These are phyloP conservation scores for Sordariomycetes sp. DNA, from an alignment of 2,329 filamentous ascomycete species.

Conservation along the genomic window DNA sequence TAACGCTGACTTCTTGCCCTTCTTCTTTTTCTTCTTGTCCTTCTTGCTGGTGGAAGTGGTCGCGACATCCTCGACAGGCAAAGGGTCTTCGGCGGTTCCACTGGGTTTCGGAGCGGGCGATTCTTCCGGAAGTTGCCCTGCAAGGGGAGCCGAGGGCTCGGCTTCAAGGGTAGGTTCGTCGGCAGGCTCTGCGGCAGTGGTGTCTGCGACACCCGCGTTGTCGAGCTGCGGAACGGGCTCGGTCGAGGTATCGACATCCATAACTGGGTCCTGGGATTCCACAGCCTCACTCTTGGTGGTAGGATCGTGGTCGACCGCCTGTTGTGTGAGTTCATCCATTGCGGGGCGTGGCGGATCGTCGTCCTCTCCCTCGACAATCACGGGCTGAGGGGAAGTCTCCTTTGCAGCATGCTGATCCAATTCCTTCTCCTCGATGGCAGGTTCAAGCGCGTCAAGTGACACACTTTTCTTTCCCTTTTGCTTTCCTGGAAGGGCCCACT, in stretches of 20 bases:
- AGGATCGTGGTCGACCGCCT: not conserved
- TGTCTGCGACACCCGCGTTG: not conserved
- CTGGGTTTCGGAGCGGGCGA: not conserved
- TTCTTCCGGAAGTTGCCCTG: not conserved
- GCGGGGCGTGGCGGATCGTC: not conserved
- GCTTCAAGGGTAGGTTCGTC: not conserved
- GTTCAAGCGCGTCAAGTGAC: not conserved
- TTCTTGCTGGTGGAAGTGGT: constrained; percentile 12
- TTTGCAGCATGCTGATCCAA: constrained; percentile 1
- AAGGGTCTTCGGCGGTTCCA: not conserved
- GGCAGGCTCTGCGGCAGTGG: not conserved
- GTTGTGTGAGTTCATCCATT: not conserved
- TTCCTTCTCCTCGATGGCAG: constrained; percentile 3
- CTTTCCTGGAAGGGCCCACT: constrained; percentile 14
- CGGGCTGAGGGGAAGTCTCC: constrained; percentile 1
- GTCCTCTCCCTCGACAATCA: not conserved
- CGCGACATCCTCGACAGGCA: constrained; percentile 2
- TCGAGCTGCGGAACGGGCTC: not conserved
- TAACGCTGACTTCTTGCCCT: constrained; percentile 9
- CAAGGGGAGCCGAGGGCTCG: not conserved
- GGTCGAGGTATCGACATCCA: not conserved
- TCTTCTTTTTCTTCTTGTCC: constrained; percentile 18
- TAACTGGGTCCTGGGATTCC: not conserved
- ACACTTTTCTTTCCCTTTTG: constrained; percentile 12
- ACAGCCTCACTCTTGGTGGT: not conserved